phyloP scores from a whole-genome alignment of 768 basidiomycete genomes.

The Piloderma croceum region DNA sequence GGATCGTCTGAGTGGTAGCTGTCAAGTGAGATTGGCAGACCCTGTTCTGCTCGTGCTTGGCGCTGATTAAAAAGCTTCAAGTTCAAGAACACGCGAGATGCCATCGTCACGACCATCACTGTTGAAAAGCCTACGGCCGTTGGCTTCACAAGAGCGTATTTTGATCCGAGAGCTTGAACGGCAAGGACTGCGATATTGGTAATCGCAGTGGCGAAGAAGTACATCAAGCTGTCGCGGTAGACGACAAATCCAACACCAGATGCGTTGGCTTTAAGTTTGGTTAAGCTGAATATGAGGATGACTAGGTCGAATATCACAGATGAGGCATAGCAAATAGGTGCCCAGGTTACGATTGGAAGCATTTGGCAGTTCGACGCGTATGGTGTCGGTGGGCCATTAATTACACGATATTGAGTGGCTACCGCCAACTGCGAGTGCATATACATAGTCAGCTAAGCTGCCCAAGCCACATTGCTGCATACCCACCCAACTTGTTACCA shows the following conservation, averaged over 20 bases:
- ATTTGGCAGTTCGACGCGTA: conserved; percentile 32
- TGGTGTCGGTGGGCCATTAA: conserved; percentile 19
- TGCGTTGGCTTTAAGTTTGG: conserved; percentile 17
- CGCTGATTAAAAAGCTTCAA: conserved; percentile 21
- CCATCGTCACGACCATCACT: conserved; percentile 28
- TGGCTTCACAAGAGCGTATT: conserved; percentile 24
- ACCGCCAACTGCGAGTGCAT: conserved; percentile 23
- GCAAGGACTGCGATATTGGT: conserved; percentile 24
- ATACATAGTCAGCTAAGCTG: neutral
- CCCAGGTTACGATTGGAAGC: conserved; percentile 26
- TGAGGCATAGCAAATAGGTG: conserved; percentile 28
- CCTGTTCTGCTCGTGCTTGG: too few species aligned
- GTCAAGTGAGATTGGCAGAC: too few species aligned
- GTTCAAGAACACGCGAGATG: conserved; percentile 28
- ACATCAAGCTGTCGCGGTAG: conserved; percentile 26
- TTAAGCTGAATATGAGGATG: conserved; percentile 22
- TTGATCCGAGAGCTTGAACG: conserved; percentile 22
- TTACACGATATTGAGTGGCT: conserved; percentile 24
- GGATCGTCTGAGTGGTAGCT: too few species aligned
- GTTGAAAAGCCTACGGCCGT: conserved; percentile 24
- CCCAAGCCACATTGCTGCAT: neutral
- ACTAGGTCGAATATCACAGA: conserved; percentile 27
- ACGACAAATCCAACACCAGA: conserved; percentile 22
- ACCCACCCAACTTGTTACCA: conserved; percentile 29
- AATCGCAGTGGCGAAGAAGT: conserved; percentile 21